Base-by-base conservation (phyloP, 2,329 filamentous ascomycete species). In the Cordyceps cicadae region DNA sequence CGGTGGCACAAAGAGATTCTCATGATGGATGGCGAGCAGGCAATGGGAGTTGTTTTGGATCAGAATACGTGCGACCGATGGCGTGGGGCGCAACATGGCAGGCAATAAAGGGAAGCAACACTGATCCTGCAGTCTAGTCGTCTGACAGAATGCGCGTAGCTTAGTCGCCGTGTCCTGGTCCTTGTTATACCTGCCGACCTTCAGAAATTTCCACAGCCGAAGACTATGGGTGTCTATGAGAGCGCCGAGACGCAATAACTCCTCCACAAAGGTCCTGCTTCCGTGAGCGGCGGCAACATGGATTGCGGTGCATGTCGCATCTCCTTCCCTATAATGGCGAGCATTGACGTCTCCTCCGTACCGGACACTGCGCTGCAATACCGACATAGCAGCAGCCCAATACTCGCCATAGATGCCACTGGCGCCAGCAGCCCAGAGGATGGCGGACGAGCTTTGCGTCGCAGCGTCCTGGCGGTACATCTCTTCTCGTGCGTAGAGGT, bases 341-440 rank as follows among this genome's bases (percentile, higher is more conserved):
- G 48, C 48, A 6, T 59, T 50, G n/a, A 59, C 48, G 6, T 59
- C 11, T 2, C 56, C 56, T 24, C 48, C 37, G 17, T 45, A 32
- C 3, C 2, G 1, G n/a, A 52, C 5, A 3, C 56, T 59, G 21
- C 1, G 5, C 0, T 7, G 1, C n/a, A 59, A 15, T 2, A 34
- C 45, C 14, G 1, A 3, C 0, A 52, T 0, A 5, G 56, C 37
- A 4, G 6, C 2, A 0, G 32, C 2, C 6, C 6, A n/a, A 9
- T 52, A 24, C 2, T 34, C 17, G 2, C 15, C 2, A 15, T n/a
- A 45, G 24, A 24, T 8, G 26, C 56, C 46, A 37, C 56, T 59
- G 21, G 56, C 56, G 24, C 39, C 39, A 24, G 56, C 56, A 1
- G 56, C 56, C 56, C 56, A 59, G 4, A 59, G n/a, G 11, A 59